These are phyloP conservation scores for Guadua angustifolia DNA, from an alignment of 176 grass and related monocot species.

Conservation along the genomic window DNA sequence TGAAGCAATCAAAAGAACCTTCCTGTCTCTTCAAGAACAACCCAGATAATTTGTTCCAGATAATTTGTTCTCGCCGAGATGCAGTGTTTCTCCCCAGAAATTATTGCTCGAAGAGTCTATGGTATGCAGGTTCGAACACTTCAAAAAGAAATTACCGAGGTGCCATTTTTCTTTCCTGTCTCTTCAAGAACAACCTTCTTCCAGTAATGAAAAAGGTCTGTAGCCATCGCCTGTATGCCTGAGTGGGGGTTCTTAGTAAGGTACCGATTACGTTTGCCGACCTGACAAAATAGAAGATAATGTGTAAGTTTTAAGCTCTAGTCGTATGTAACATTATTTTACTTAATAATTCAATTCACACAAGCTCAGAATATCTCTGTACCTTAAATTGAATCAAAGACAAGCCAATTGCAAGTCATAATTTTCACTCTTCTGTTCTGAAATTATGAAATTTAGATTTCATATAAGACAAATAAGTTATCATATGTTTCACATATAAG, in stretches of 20 bases:
- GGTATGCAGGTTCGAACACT: too few relatives aligned
- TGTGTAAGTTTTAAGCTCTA: neutral
- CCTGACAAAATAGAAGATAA: conserved; percentile 49
- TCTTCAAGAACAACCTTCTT: conserved; percentile 89
- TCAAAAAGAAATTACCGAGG: too few relatives aligned
- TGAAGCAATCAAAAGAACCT: too few relatives aligned
- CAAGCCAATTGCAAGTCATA: neutral
- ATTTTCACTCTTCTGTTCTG: neutral
- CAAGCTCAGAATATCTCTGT: conserved; percentile 3
- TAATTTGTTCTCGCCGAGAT: too few relatives aligned
- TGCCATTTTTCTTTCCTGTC: conserved; percentile 64
- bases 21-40: too few relatives aligned
- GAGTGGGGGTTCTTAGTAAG: conserved; percentile 82
- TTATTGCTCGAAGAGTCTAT: too few relatives aligned
- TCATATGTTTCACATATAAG: neutral
- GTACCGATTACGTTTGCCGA: conserved; percentile 75
- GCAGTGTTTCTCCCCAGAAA: too few relatives aligned
- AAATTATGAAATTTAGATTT: conserved; percentile 23
- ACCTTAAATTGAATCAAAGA: conserved; percentile 1
- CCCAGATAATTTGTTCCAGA: too few relatives aligned
- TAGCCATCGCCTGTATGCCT: conserved; percentile 61
- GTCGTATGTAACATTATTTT: conserved; percentile 5
- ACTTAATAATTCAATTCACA: neutral
- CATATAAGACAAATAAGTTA: neutral
- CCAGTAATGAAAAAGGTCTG: conserved; percentile 76